These are phyloP conservation scores for Pichia nakasei DNA, from an alignment of 805 yeast genomes.

Conservation along the genomic window DNA sequence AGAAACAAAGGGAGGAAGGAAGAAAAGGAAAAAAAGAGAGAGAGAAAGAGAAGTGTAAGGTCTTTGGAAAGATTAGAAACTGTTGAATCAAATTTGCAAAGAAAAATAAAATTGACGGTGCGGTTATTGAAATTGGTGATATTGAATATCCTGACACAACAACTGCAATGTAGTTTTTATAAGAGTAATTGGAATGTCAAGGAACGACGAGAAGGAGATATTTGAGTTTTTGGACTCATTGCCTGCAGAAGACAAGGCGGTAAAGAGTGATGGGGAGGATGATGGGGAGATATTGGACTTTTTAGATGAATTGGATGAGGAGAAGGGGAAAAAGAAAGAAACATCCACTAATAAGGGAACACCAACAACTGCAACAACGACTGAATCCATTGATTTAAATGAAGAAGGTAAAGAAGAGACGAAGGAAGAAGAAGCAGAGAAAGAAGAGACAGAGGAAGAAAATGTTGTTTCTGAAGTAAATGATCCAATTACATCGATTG, in stretches of 20 bases:
- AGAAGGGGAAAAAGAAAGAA: conserved; percentile 1
- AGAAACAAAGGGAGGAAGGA: not conserved
- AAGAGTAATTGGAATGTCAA: too few relatives aligned
- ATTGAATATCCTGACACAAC: too few relatives aligned
- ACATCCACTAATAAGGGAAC: too few relatives aligned
- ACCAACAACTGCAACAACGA: not conserved
- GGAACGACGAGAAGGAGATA: conserved; percentile 54
- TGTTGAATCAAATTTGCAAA: too few relatives aligned
- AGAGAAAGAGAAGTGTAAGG: too few relatives aligned
- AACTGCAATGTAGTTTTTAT: too few relatives aligned
- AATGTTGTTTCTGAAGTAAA: conserved; percentile 5
- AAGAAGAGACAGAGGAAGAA: not conserved
- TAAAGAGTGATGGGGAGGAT: conserved; percentile 11
- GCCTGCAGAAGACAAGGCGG: conserved; percentile 53
- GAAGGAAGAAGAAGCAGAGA: not conserved
- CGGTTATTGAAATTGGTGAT: not conserved
- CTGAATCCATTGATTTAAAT: not conserved
- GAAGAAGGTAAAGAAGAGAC: not conserved
- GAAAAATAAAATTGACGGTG: too few relatives aligned
- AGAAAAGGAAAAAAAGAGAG: not conserved
- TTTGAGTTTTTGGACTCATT: conserved; percentile 72
- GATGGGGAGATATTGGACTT: conserved; percentile 48
- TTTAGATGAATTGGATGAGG: conserved; percentile 55
- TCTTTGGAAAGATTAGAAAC: too few relatives aligned
- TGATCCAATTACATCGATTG: conserved; percentile 57